Evolutionary conservation across 257 asterid genomes (phyloP), one percentile per base, ranked within the genome.

Genomic region (Solanum tarapatanum): DNA sequence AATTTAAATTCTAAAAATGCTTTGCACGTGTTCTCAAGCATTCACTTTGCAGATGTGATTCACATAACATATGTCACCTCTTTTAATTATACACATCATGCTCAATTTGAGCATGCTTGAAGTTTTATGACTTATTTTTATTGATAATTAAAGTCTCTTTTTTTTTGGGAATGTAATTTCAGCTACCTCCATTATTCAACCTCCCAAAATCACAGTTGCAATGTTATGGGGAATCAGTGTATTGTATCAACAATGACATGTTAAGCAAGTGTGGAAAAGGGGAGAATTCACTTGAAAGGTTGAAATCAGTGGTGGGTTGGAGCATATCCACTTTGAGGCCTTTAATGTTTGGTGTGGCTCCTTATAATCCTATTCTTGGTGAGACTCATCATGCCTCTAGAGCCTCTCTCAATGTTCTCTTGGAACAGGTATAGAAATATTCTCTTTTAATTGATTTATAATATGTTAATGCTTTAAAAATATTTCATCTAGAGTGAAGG

Each of bases 201-300:
- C 88, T 97, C 83, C 99, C 99, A 48, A 95, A 97, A 87, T 97
- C 99, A 26, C 98, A 94, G 87, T 94, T 97, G 14, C 99, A 97
- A 66, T 93, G 94, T 84, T 93, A 93, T 66, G 98, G 98, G 37
- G 99, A 97, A 86, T 80, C 97, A 21, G 91, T 94, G 12, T 97
- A 94, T 88, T 87, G 96, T 92, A 69, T 88, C 5, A 82, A 87
- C 45, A 76, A 85, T 11, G 93, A 93, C 62, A 85, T 95, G 88
- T 84, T 97, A 51, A 90, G 94, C 86, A 94, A 91, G 86, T 94
- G 97, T 83, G 92, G 88, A 2, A 68, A 89, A 21, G 94, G 88
- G 83, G 95, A 93, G 36, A 94, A 86, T 3, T 12, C 94, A 11
- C 82, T 92, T 6, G 90, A 91, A 1, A 91, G 99, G 43, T 89